Evolutionary conservation across 2,329 filamentous ascomycete genomes (phyloP), one percentile per base, ranked within the genome.

Genomic region (Clonostachys solani): DNA sequence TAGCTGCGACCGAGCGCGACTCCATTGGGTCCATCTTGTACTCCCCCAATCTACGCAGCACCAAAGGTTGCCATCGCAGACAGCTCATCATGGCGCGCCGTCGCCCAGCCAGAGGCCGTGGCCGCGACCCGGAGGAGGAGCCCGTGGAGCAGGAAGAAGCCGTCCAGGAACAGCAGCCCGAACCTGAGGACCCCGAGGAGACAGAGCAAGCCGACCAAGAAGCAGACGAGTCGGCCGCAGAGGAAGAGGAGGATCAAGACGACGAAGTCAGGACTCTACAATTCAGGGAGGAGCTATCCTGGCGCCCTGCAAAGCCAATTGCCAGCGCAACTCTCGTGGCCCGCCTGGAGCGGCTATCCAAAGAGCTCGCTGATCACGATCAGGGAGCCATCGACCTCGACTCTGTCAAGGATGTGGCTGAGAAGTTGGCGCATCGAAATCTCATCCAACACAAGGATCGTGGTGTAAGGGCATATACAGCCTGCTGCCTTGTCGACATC

Each of bases 401-500:
- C n/a, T 92, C 90, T n/a, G 77, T 97, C 54, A 81, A 78, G 51
- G 84, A 86, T 44, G 88, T 95, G 52, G 89, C 92, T 45, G 87
- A 91, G 61, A 89, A 96, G 59, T 78, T 99, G 41, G 89, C 86
- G 6, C 84, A 85, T 53, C 83, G 86, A 51, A 90, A 94, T 60
- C 75, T 99, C 19, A 71, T 99, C 42, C 83, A 82, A 50, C 94
- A 99, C 69, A 95, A 95, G 71, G 94, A 99, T 66, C 87, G 86
- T 54, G 94, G 94, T 47, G 91, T 99, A 54, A 87, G 88, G 66
- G 92, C 94, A 23, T 96, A 87, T 73, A 82, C 89, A 33, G 85
- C 91, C 40, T 89, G 89, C 60, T 97, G 92, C 64, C 76, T 97
- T 51, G 91, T 96, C 47, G 94, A 99, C 64, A 87, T 99, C 56